Evolutionary conservation across 2,329 filamentous ascomycete genomes (phyloP), one percentile per base, ranked within the genome.

Genomic region (Microascus cirrosus): DNA sequence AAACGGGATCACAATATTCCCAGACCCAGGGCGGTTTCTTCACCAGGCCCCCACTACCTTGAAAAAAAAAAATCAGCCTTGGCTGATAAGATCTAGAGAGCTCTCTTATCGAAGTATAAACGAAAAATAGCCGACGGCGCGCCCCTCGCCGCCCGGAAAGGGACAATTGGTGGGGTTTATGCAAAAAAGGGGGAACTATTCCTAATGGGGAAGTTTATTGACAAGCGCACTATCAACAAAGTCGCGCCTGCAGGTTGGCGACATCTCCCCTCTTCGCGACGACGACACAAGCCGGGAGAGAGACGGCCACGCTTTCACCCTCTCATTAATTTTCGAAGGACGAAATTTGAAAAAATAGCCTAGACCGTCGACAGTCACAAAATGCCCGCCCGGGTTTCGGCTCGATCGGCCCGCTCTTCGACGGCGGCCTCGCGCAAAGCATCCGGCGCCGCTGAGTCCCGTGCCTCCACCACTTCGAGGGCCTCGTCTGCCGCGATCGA

Each of bases 371-470:
- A 35, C 18, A 51, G 18, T 42, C 28, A 22, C 8, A 53, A 61
- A 55, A 83, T 83, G 80, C 79, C 80, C 45, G 67, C 75, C 61
- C 71, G 77, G 69, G 71, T 73, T 53, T 74, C 77, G 39, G 69
- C 73, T 50, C 73, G 77, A 63, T 74, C 78, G 39, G 67, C 73
- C 59, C 75, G 77, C 64, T 71, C 73, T 50, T 74, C 77, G 56
- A 70, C 73, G 50, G 69, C 71, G 53, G 68, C 66, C 34, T 71
- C 73, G 28, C 68, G 72, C 61, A 76, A 74, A 61, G 64, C 70
- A 11, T 73, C 74, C 7, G 67, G 66, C 53, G 65, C 69, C 39
- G 70, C 69, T 13, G 68, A 69, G 60, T 66, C 74, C 55, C 74
- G 77, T 62, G 67, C 72, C 18, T 77, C 78, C 2, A 73, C 70